A percentile compares a stretch with the other conserved stretches of the same genome.
Evolutionary conservation across 331 rosid species (phyloP).

Genomic region (Prunus yedoensis): DNA sequence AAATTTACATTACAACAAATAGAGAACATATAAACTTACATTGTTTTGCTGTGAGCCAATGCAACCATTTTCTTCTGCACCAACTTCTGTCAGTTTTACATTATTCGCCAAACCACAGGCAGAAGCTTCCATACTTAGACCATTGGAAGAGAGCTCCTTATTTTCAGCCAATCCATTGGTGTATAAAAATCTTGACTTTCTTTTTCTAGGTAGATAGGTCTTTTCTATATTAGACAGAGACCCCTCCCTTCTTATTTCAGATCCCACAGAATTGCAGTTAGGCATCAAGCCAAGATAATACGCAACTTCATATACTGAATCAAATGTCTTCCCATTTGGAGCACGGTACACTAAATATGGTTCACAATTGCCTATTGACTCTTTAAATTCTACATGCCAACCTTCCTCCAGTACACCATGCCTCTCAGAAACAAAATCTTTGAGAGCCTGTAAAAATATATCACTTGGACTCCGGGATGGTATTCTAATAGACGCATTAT

Average conservation of each 20-base stretch:
- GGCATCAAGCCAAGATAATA: slow-evolving; percentile 77
- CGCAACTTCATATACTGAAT: slow-evolving; percentile 93
- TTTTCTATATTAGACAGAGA: slow-evolving; percentile 45
- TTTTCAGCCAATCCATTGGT: slow-evolving; percentile 72
- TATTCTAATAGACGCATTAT: slow-evolving; percentile 47
- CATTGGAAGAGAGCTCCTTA: slow-evolving; percentile 50
- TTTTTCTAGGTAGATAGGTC: slow-evolving; percentile 60
- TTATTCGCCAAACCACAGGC: slow-evolving; percentile 39
- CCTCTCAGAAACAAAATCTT: slow-evolving; percentile 78
- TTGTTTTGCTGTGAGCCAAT: slow-evolving; percentile 34
- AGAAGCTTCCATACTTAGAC: slow-evolving; percentile 33
- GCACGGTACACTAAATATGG: slow-evolving; percentile 86
- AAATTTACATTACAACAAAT: slow-evolving; percentile 6
- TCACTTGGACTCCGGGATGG: slow-evolving; percentile 59
- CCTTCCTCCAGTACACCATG: slow-evolving; percentile 93
- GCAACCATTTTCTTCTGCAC: slow-evolving; percentile 38
- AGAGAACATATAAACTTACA: slow-evolving; percentile 49
- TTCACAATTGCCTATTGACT: slow-evolving; percentile 61
- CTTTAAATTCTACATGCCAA: slow-evolving; percentile 90
- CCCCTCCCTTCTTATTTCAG: slow-evolving; percentile 60
- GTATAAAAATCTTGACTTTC: slow-evolving; percentile 48
- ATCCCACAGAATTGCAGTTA: slow-evolving; percentile 51
- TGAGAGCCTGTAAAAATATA: slow-evolving; percentile 82
- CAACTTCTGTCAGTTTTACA: slow-evolving; percentile 43
- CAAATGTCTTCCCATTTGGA: slow-evolving; percentile 92